Conservation (phyloP, 106 monocot species). For the Amphibolis antarctica region DNA sequence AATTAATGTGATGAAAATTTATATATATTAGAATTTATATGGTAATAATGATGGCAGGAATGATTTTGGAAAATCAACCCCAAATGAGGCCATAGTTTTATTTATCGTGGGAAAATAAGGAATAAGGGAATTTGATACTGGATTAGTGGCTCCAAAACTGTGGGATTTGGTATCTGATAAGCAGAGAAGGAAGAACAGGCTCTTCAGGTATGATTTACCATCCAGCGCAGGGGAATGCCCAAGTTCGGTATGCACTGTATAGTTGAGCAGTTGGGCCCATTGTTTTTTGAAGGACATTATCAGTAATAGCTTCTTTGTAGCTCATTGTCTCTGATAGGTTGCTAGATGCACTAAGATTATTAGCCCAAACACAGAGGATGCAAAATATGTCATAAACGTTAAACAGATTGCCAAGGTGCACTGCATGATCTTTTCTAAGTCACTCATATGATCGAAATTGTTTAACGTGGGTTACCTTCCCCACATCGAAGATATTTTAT, state of each 20-base stretch:
- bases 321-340: constrained; percentile 35
- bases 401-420: constrained; percentile 95
- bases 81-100: no score
- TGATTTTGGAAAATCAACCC: no score
- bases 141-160: constrained; percentile 85
- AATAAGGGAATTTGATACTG: constrained; percentile 96
- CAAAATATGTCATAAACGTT: constrained; percentile 94
- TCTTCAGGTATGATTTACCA: constrained; percentile 43
- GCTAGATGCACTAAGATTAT: constrained; percentile 96
- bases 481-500: no score
- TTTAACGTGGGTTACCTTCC: no score
- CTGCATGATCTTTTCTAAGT: no score
- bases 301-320: neutral
- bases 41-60: no score
- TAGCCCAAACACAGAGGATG: constrained; percentile 90
- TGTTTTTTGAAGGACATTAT: neutral
- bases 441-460: no score
- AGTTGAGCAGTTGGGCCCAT: neutral
- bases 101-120: constrained; percentile 30
- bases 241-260: neutral
- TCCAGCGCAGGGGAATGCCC: neutral
- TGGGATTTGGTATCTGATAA: constrained; percentile 98
- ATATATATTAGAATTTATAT: no score
- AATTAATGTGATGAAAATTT: no score
- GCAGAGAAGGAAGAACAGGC: constrained; percentile 99